These are phyloP conservation scores for Penicillium capsulatum DNA, from an alignment of 2,329 filamentous ascomycete genomes.

Conservation along the genomic window DNA sequence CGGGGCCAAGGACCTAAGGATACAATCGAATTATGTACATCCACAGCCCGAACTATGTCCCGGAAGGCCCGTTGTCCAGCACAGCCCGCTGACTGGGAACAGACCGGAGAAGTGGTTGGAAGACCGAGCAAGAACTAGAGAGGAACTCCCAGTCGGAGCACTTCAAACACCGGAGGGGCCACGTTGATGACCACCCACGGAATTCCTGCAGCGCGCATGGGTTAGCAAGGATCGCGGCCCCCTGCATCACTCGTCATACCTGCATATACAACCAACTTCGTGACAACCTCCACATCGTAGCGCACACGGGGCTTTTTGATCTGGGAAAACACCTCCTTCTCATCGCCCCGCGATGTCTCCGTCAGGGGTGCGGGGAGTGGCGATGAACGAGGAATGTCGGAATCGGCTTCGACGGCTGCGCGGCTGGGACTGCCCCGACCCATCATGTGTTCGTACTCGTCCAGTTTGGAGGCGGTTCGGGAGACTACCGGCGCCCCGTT, in stretches of 20 bases:
- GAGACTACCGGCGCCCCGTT: constrained; percentile 38
- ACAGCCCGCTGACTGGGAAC: constrained; percentile 15
- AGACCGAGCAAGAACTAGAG: constrained; percentile 2
- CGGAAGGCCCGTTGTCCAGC: constrained; percentile 7
- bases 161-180: constrained; percentile 69
- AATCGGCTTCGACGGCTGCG: constrained; percentile 32
- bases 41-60: constrained; percentile 10
- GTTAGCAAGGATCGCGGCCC: constrained; percentile 3
- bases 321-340: constrained; percentile 76
- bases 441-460: constrained; percentile 70
- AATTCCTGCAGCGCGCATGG: constrained; percentile 57
- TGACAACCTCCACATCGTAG: constrained; percentile 98
- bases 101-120: constrained; percentile 1
- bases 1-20: constrained; percentile 5
- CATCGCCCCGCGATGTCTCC: constrained; percentile 48
- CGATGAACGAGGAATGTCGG: constrained; percentile 17
- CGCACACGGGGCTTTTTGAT: constrained; percentile 82
- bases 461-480: constrained; percentile 49
- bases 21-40: constrained; percentile 22
- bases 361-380: constrained; percentile 29
- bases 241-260: constrained; percentile 54
- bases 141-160: constrained; percentile 24
- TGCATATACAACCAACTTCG: constrained; percentile 89
- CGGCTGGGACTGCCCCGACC: constrained; percentile 56
- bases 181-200: constrained; percentile 73